Conservation (phyloP, 2,329 filamentous ascomycete species). For the Hymenotorrendiella dingleyae region DNA sequence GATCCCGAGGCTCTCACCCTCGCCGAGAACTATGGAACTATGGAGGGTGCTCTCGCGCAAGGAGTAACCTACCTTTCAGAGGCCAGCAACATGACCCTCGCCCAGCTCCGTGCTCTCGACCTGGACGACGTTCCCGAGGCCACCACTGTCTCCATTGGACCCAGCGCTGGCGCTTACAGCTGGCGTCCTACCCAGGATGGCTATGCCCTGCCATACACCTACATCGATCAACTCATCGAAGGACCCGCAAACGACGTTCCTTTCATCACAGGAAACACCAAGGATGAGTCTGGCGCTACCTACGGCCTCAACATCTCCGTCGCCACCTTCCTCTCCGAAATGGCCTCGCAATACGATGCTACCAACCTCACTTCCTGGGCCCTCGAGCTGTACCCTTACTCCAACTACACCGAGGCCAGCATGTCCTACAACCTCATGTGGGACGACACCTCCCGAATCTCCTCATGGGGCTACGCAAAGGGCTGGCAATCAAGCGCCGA, state of each 20-base stretch:
- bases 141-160: too few relatives aligned
- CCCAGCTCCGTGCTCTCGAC: constrained; percentile 15
- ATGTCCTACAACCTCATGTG: constrained; percentile 23
- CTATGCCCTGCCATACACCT: constrained; percentile 21
- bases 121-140: constrained; percentile 7
- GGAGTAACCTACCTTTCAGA: constrained; percentile 13
- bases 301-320: constrained; percentile 23
- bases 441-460: constrained; percentile 23
- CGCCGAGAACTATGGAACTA: constrained; percentile 21
- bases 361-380: constrained; percentile 6
- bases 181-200: constrained; percentile 17
- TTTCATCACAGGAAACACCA: constrained; percentile 33
- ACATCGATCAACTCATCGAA: constrained; percentile 17
- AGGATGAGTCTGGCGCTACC: constrained; percentile 30
- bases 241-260: constrained; percentile 32
- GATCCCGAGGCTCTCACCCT: constrained; percentile 20
- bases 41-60: constrained; percentile 2
- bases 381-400: constrained; percentile 25
- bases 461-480: constrained; percentile 25
- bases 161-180: constrained; percentile 1
- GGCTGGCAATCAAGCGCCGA: constrained; percentile 22
- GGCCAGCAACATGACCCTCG: constrained; percentile 18
- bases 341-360: constrained; percentile 13
- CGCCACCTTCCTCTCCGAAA: constrained; percentile 21
- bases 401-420: constrained; percentile 18